These are phyloP conservation scores for Trametes elegans DNA, from an alignment of 768 basidiomycete species.

Conservation along the genomic window DNA sequence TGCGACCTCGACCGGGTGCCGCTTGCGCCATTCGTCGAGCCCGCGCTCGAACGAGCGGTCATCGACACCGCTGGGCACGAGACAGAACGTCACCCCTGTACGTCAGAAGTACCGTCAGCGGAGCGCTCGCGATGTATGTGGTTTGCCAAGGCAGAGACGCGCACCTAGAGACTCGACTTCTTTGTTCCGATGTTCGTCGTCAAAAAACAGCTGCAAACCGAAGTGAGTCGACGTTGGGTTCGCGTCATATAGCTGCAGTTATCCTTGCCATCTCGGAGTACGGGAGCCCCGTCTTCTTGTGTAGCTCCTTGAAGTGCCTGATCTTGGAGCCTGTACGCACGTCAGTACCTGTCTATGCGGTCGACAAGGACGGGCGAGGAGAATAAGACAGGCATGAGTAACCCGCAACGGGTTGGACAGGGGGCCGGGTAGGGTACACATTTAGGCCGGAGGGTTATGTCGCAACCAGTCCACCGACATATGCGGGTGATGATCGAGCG, in stretches of 20 bases:
- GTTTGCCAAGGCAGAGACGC: slow-evolving; percentile 5
- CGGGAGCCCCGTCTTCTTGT: slow-evolving; percentile 49
- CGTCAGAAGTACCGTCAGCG: not conserved
- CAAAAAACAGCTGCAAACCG: slow-evolving; percentile 45
- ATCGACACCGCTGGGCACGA: slow-evolving; percentile 64
- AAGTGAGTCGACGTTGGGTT: not conserved
- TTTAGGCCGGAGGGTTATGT: too few relatives aligned
- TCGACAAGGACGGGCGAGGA: not conserved
- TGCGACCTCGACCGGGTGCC: slow-evolving; percentile 32
- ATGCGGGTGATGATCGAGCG: too few relatives aligned
- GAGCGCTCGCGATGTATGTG: not conserved
- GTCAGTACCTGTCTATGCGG: not conserved
- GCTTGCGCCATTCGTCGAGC: slow-evolving; percentile 63
- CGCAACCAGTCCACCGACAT: too few relatives aligned
- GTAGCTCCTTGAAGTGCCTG: slow-evolving; percentile 71
- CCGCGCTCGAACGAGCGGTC: slow-evolving; percentile 68
- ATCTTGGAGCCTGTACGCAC: slow-evolving; percentile 67
- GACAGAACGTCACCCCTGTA: slow-evolving; percentile 77
- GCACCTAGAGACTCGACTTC: slow-evolving; percentile 42
- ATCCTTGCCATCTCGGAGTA: slow-evolving; percentile 50
- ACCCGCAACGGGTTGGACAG: too few relatives aligned
- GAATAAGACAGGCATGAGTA: too few relatives aligned
- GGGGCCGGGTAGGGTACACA: too few relatives aligned
- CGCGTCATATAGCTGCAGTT: not conserved
- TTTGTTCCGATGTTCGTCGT: slow-evolving; percentile 44